Evolutionary conservation across 805 yeast species (phyloP).

Genomic region (Yarrowia sp.): DNA sequence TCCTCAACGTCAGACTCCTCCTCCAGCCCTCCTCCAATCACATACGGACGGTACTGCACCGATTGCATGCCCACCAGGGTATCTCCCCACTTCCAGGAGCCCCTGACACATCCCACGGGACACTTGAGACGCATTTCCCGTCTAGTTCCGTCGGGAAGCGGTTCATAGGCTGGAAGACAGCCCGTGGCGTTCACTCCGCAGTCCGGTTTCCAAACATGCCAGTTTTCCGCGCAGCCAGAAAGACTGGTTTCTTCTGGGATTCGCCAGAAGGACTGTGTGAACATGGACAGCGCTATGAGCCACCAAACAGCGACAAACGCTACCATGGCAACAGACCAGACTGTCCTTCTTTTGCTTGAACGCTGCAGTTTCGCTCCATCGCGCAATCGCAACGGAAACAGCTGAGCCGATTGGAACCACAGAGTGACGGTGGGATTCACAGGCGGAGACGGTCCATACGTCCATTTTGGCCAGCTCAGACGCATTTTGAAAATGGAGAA

Average conservation of each 20-base stretch:
- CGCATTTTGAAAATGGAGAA: not conserved
- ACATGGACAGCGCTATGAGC: not conserved
- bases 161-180: conserved; percentile 15
- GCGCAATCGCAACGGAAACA: conserved; percentile 5
- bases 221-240: conserved; percentile 16
- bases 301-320: conserved; percentile 27
- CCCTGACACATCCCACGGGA: conserved; percentile 86
- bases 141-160: conserved; percentile 5
- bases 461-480: conserved; percentile 34
- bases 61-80: conserved; percentile 73
- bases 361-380: conserved; percentile 11
- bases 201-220: conserved; percentile 30
- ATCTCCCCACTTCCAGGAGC: conserved; percentile 76
- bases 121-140: conserved; percentile 59
- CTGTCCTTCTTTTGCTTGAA: not conserved
- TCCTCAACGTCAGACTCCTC: conserved; percentile 4
- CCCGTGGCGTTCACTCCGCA: conserved; percentile 27
- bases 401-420: conserved; percentile 22
- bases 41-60: conserved; percentile 72
- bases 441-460: conserved; percentile 15
- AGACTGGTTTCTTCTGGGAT: conserved; percentile 23
- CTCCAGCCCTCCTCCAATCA: conserved; percentile 74
- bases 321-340: not conserved
- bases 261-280: conserved; percentile 26
- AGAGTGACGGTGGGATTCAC: conserved; percentile 25